These are phyloP conservation scores for Xylariaceae sp. DNA, from an alignment of 2,329 filamentous ascomycete species.

Conservation along the genomic window DNA sequence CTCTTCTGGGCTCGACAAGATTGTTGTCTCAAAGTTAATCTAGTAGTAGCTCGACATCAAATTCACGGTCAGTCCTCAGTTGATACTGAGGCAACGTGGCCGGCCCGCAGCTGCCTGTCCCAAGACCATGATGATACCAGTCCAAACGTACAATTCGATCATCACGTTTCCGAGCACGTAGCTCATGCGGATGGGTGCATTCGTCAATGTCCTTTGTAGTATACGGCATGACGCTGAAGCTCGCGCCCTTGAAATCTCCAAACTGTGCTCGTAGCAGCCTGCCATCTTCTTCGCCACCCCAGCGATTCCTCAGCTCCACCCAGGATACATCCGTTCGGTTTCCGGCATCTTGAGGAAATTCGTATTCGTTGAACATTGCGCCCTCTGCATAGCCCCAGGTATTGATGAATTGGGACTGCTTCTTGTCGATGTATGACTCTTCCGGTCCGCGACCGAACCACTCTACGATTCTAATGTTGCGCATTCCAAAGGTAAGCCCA, in stretches of 20 bases:
- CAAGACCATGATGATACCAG: conserved; percentile 59
- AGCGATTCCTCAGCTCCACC: conserved; percentile 44
- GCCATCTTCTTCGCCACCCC: conserved; percentile 26
- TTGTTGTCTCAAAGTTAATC: conserved; percentile 32
- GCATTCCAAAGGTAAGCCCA: conserved; percentile 51
- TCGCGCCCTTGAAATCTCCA: conserved; percentile 43
- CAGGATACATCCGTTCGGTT: conserved; percentile 62
- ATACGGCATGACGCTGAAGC: conserved; percentile 57
- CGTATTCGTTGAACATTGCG: conserved; percentile 57
- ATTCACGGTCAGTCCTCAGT: conserved; percentile 38
- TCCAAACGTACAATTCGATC: conserved; percentile 57
- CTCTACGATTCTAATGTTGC: conserved; percentile 35
- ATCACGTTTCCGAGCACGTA: conserved; percentile 44
- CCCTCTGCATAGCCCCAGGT: conserved; percentile 46
- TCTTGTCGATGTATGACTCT: conserved; percentile 65
- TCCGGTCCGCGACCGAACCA: conserved; percentile 68
- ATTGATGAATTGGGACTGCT: conserved; percentile 55
- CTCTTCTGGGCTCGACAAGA: background rate
- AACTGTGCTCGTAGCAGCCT: conserved; percentile 42
- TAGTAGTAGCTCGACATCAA: conserved; percentile 42
- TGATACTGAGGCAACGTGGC: conserved; percentile 48
- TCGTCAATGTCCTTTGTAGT: conserved; percentile 49
- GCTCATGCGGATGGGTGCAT: conserved; percentile 57
- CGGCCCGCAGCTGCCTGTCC: conserved; percentile 60
- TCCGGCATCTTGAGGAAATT: conserved; percentile 64